Evolutionary conservation across 495 filamentous ascomycete species (phyloP).

Genomic region (Darksidea phi): DNA sequence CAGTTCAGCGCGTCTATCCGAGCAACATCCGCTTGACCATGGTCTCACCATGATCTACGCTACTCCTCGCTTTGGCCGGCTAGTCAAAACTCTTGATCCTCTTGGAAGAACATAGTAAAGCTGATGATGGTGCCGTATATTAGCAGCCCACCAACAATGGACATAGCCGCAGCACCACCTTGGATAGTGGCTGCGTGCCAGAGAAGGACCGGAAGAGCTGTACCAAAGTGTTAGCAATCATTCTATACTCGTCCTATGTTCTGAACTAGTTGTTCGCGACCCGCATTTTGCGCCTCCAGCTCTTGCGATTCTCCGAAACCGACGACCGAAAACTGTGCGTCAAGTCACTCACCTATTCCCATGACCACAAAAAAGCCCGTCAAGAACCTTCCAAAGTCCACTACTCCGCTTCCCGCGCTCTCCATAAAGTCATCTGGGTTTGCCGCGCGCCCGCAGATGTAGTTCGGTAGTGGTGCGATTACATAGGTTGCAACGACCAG

Average conservation of each 20-base stretch:
- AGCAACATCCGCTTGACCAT: not conserved
- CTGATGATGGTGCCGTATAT: slow-evolving; percentile 98
- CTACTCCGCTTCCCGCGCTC: slow-evolving; percentile 69
- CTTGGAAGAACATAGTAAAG: slow-evolving; percentile 97
- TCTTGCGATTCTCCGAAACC: not conserved
- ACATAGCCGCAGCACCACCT: slow-evolving; percentile 91
- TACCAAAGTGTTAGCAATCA: slow-evolving; percentile 24
- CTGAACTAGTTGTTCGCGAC: too few relatives aligned
- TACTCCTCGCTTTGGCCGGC: slow-evolving; percentile 2
- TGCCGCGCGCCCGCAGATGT: slow-evolving; percentile 81
- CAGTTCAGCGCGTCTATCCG: not conserved
- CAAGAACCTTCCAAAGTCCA: slow-evolving; percentile 91
- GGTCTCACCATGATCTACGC: slow-evolving; percentile 1
- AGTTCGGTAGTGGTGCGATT: slow-evolving; percentile 91
- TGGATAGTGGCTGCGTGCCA: slow-evolving; percentile 80
- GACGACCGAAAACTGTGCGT: too few relatives aligned
- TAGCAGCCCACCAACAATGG: slow-evolving; percentile 81
- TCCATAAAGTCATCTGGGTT: slow-evolving; percentile 98
- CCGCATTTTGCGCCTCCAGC: not conserved
- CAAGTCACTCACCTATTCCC: slow-evolving; percentile 77
- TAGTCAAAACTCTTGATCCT: slow-evolving; percentile 77
- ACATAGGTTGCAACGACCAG: slow-evolving; percentile 95
- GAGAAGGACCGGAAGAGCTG: slow-evolving; percentile 87
- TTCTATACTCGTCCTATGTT: not conserved
- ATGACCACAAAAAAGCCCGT: slow-evolving; percentile 97